Evolutionary conservation across 192 early-diverging fungal genomes (phyloP).

Genomic region (Tieghemiomyces parasiticus): DNA sequence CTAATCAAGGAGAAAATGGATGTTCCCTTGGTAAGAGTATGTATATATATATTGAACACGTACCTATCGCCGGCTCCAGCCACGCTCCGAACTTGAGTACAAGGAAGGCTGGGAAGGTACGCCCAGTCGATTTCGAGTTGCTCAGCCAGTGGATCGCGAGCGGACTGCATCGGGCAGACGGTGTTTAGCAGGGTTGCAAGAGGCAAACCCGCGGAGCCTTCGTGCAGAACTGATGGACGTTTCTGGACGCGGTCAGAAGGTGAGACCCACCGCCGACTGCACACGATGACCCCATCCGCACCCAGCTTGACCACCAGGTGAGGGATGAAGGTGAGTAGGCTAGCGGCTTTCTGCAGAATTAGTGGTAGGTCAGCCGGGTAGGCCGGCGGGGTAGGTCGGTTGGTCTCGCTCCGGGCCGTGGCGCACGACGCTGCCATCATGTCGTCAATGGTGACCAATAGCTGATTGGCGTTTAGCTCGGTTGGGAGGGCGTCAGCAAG

Average conservation of each 20-base stretch:
- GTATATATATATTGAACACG: not conserved
- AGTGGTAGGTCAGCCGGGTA: not conserved
- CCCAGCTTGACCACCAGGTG: constrained; percentile 56
- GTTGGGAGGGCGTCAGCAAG: constrained; percentile 27
- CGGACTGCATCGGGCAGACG: too few species aligned
- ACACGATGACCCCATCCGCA: constrained; percentile 38
- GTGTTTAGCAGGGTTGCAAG: too few species aligned
- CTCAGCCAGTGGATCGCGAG: too few species aligned
- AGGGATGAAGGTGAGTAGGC: constrained; percentile 31
- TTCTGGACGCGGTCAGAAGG: too few species aligned
- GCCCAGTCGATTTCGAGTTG: too few species aligned
- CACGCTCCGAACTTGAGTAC: too few species aligned
- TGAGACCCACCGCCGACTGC: too few species aligned
- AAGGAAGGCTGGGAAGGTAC: too few species aligned
- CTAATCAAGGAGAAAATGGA: not conserved
- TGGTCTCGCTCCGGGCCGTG: constrained; percentile 1
- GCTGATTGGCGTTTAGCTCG: constrained; percentile 13
- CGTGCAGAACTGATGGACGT: too few species aligned
- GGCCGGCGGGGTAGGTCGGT: not conserved
- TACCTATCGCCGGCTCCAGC: constrained; percentile 6
- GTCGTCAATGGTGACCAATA: constrained; percentile 10
- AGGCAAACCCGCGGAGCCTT: too few species aligned
- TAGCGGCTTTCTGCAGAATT: constrained; percentile 13
- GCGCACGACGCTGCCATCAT: constrained; percentile 11
- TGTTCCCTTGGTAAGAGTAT: not conserved